These are phyloP conservation scores for Petrea volubilis DNA, from an alignment of 257 asterid genomes.

Conservation along the genomic window DNA sequence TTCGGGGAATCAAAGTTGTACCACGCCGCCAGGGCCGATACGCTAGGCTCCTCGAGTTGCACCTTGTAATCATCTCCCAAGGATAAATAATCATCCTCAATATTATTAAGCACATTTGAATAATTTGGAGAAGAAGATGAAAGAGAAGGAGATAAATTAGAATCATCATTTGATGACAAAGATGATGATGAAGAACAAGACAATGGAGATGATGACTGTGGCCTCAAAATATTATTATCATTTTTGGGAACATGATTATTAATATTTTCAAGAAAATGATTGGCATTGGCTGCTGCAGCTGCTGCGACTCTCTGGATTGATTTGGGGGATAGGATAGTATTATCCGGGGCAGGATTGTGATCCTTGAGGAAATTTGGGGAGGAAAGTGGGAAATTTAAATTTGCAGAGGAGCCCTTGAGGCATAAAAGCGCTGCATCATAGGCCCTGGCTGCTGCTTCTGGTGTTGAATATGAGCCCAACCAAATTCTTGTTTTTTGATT, in stretches of 20 bases:
- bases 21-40: conserved; percentile 42
- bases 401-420: conserved; percentile 69
- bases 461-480: conserved; percentile 90
- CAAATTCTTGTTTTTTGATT: conserved; percentile 91
- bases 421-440: conserved; percentile 91
- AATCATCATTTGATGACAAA: no score
- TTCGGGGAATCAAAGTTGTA: conserved; percentile 78
- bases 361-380: not conserved
- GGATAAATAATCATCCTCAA: conserved; percentile 33
- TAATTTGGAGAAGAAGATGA: conserved; percentile 24
- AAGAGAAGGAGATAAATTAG: not conserved
- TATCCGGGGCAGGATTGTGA: conserved; percentile 9
- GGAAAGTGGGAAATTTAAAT: conserved; percentile 68
- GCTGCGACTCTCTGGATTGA: conserved; percentile 79
- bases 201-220: not conserved
- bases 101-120: not conserved
- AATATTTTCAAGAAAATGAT: not conserved
- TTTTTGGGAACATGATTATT: not conserved
- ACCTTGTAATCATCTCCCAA: conserved; percentile 17
- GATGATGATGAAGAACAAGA: no score
- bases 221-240: not conserved
- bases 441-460: conserved; percentile 97
- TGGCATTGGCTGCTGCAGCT: conserved; percentile 24
- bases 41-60: conserved; percentile 25
- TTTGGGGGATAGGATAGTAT: conserved; percentile 54